Base-by-base conservation (phyloP, 441 rosid genomes). In the Gossypium trilobum region DNA sequence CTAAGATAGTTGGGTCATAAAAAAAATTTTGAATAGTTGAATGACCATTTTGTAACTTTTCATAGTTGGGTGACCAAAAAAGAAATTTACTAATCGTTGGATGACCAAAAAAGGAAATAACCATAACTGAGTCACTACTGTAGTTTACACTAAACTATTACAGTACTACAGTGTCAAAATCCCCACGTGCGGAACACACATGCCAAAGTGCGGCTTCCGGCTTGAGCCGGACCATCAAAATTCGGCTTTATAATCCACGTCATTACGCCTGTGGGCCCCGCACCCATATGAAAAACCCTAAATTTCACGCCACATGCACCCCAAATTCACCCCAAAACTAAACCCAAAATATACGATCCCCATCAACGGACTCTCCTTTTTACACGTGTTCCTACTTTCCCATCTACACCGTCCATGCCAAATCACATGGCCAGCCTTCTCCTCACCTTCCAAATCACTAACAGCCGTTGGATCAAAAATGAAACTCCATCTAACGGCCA, bases 351-450 rank as follows among this genome's bases (percentile, higher is more conserved):
- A 56, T 59, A 9, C 61, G 20, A 16, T 33, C 22, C 68, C 14
- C 0, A 85, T 85, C 87, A 8, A 31, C 74, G 79, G 78, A 2
- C n/a, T 2, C 31, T 0, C 0, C 0, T 0, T 0, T 0, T 0
- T 16, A 76, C 91, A 86, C 87, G 88, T 83, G 72, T 60, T 2
- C 0, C 0, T 0, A n/a, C 2, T 3, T 9, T 1, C 44, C 11
- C 17, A 86, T 86, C 87, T 0, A 2, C 2, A 76, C 88, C 91
- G 86, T 81, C 71, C 72, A 62, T 68, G 81, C 75, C 86, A 79
- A 85, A 74, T 79, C 82, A 80, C 20, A 1, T 44, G 86, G 83
- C 66, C 81, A 76, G 70, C 20, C 22, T 7, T 4, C 17, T 52
- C 85, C 82, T 81, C 76, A 71, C 25, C 23, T 0, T 46, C 6